A percentile compares a stretch with the other conserved stretches of the same genome.
phyloP scores from a whole-genome alignment of 2,329 filamentous ascomycete species.

The Scedosporium apiospermum region DNA sequence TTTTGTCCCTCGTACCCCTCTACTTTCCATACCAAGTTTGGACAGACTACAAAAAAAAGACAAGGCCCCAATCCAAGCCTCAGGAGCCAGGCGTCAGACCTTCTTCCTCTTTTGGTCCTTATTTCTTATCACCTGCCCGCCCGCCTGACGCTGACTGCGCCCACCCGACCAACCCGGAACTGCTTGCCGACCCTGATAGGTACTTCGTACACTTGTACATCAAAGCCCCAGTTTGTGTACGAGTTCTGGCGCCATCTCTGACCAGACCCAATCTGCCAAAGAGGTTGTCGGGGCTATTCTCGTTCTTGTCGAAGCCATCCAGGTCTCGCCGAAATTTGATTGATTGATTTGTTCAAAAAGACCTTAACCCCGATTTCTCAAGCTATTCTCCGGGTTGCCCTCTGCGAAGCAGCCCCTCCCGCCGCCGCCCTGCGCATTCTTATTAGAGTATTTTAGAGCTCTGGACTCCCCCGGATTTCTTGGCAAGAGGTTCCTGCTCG shows the following conservation, averaged over 20 bases:
- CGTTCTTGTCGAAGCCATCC: not conserved
- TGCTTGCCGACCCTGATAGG: not conserved
- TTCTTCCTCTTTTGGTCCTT: not conserved
- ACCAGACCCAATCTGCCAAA: not conserved
- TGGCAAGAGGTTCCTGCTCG: not conserved
- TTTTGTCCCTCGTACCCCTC: not conserved
- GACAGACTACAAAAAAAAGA: not conserved
- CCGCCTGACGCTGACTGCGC: not conserved
- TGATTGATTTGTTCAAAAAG: too few species aligned
- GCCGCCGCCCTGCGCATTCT: not conserved
- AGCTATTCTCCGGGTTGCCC: not conserved
- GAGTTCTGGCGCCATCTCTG: not conserved
- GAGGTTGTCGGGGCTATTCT: not conserved
- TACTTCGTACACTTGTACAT: not conserved
- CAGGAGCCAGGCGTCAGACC: not conserved
- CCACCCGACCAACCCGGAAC: not conserved
- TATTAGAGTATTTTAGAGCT: not conserved
- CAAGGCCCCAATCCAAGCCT: not conserved
- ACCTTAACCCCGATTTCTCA: not conserved
- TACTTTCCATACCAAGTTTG: not conserved
- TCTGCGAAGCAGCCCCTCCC: not conserved
- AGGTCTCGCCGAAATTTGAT: not conserved
- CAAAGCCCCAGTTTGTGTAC: not conserved
- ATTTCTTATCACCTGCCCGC: not conserved
- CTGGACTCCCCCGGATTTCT: not conserved